Evolutionary conservation across 2,329 filamentous ascomycete species (phyloP).

Genomic region (Onygena corvina): DNA sequence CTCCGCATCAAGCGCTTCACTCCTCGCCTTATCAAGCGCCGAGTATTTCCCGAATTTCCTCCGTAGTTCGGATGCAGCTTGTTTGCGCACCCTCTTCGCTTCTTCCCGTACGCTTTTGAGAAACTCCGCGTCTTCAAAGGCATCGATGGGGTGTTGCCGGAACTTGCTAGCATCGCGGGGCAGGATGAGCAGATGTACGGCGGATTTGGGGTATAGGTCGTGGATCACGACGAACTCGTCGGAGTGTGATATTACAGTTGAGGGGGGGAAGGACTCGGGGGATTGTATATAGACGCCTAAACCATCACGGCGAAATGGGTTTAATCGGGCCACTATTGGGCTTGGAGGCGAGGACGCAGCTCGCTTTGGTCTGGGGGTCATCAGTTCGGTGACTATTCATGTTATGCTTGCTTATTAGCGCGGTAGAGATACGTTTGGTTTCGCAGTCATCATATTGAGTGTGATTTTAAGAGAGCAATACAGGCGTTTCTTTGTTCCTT

Average conservation of each 20-base stretch:
- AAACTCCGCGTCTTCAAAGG: slow-evolving; percentile 59
- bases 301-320: slow-evolving; percentile 44
- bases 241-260: slow-evolving; percentile 53
- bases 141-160: slow-evolving; percentile 61
- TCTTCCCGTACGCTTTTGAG: slow-evolving; percentile 52
- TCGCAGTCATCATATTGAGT: no score
- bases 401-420: slow-evolving; percentile 7
- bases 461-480: not conserved
- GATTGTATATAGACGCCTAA: slow-evolving; percentile 55
- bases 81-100: slow-evolving; percentile 45
- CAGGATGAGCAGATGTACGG: slow-evolving; percentile 76
- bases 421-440: no score
- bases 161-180: slow-evolving; percentile 54
- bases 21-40: slow-evolving; percentile 48
- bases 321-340: not conserved
- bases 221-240: slow-evolving; percentile 63
- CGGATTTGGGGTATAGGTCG: slow-evolving; percentile 76
- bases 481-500: slow-evolving; percentile 6
- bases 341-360: slow-evolving; percentile 14
- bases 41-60: slow-evolving; percentile 55
- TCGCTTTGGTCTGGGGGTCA: slow-evolving; percentile 15
- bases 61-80: slow-evolving; percentile 65
- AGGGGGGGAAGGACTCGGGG: slow-evolving; percentile 49
- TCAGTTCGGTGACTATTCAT: slow-evolving; percentile 12
- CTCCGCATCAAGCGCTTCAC: slow-evolving; percentile 52